A percentile compares a stretch with the other conserved stretches of the same genome.
Conservation (phyloP, 202 grass and related monocot species). For the Digitaria exilis region DNA sequence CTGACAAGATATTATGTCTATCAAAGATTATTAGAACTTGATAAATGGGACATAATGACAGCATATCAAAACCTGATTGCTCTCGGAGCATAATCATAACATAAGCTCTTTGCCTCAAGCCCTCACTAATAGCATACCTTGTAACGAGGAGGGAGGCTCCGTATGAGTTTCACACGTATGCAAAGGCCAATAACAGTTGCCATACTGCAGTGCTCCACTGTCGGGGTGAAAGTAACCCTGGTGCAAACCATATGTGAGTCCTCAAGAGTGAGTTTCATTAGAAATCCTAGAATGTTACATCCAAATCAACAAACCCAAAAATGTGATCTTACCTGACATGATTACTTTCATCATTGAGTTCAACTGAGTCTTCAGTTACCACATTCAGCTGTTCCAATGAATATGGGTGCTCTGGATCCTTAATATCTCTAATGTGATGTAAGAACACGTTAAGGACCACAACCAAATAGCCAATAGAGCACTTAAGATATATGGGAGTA, state of each 20-base stretch:
- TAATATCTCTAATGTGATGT: conserved; percentile 99
- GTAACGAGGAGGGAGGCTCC: conserved; percentile 86
- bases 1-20: not conserved
- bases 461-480: conserved; percentile 7
- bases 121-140: conserved; percentile 55
- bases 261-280: not conserved
- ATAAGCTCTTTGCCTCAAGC: not conserved
- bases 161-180: conserved; percentile 82
- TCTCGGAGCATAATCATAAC: not conserved
- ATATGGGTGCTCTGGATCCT: conserved; percentile 94
- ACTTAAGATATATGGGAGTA: conserved; percentile 12
- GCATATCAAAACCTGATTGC: not conserved
- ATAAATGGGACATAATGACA: not conserved
- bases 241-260: conserved; percentile 20
- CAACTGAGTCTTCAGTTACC: conserved; percentile 77
- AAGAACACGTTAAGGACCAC: conserved; percentile 69
- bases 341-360: conserved; percentile 68
- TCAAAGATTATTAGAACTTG: not conserved
- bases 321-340: conserved; percentile 63
- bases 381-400: conserved; percentile 95
- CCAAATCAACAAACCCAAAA: conserved; percentile 19
- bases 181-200: conserved; percentile 94
- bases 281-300: not conserved
- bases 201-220: conserved; percentile 97
- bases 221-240: conserved; percentile 95